Base-by-base conservation (phyloP, 2,329 filamentous ascomycete species). In the Dothidotthia symphoricarpi region DNA sequence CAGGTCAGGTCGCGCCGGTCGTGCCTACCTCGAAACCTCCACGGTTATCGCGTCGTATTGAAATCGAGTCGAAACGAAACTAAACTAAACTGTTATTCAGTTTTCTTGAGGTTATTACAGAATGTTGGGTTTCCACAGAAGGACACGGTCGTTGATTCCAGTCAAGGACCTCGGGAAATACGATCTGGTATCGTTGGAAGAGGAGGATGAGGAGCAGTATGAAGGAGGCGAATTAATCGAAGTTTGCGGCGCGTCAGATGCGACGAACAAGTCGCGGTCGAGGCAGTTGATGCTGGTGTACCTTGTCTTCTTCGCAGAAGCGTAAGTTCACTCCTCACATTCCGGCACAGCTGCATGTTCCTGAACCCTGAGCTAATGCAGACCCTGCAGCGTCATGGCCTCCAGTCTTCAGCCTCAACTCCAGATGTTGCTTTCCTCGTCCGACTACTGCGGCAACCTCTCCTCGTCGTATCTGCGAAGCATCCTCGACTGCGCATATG, bases 401-500 rank as follows among this genome's bases (percentile, higher is more conserved):
- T 71, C 71, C n/a, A 71, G 69, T 35, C 63, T 74, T 6, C 69
- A 72, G 32, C 66, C 70, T 11, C 71, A 73, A 41, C 66, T 74
- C 26, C 67, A 69, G 43, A 69, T 73, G 57, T 63, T 74, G 13
- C 56, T 72, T 16, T 65, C 67, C 3, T 68, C 68, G n/a, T 59
- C 68, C 16, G 62, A 70, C 19, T 69, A 62, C 38, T 74, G 71
- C 47, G 66, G 69, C 28, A 68, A 62, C 35, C 64, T 72, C 26
- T 69, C 71, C 16, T 67, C 68, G 2, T 70, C 69, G 2, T 74
- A 74, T 37, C 60, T 73, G 31, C 66, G 68, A 35, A 71, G 70
- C 36, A 67, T 73, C n/a, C 62, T 74, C 29, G 69, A 73, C 38
- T 72, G 70, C 55, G 69, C 71, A 15, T 75, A 73, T 48, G 70